These are phyloP conservation scores for Bothriochloa decipiens DNA, from an alignment of 176 grass and related monocot species.

Conservation along the genomic window DNA sequence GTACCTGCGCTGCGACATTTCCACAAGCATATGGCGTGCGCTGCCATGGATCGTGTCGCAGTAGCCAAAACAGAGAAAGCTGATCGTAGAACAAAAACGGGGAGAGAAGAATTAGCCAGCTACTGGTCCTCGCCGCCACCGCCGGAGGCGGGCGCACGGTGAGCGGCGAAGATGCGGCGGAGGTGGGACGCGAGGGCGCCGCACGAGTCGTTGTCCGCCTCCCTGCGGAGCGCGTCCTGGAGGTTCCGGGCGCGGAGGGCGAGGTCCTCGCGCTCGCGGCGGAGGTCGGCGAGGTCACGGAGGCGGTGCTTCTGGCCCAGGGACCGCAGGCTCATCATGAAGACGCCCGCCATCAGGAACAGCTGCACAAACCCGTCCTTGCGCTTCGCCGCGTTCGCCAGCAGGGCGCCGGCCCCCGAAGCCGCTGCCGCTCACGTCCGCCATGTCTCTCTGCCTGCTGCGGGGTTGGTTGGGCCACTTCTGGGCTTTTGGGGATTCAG, in stretches of 20 bases:
- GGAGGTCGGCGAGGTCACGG: slow-evolving; percentile 64
- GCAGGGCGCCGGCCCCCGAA: slow-evolving; percentile 28
- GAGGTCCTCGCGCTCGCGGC: slow-evolving; percentile 57
- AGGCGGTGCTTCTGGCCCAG: slow-evolving; percentile 87
- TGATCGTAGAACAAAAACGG: too few relatives aligned
- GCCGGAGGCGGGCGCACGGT: slow-evolving; percentile 20
- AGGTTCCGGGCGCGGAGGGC: slow-evolving; percentile 55
- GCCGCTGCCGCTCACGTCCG: slow-evolving; percentile 11
- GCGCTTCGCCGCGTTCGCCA: slow-evolving; percentile 73
- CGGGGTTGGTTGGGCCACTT: too few relatives aligned
- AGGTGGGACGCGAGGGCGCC: slow-evolving; percentile 68
- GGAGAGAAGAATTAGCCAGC: neutral
- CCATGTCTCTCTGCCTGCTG: slow-evolving; percentile 17
- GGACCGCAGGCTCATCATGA: slow-evolving; percentile 81
- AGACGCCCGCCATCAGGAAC: slow-evolving; percentile 73
- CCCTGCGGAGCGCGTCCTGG: slow-evolving; percentile 63
- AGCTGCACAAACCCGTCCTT: slow-evolving; percentile 85
- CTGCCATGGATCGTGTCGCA: too few relatives aligned
- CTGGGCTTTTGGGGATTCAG: too few relatives aligned
- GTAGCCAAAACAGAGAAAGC: too few relatives aligned
- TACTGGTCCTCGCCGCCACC: slow-evolving; percentile 19
- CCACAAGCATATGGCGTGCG: slow-evolving; percentile 41
- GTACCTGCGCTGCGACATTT: slow-evolving; percentile 33
- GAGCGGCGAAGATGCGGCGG: slow-evolving; percentile 63
- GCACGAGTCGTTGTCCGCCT: slow-evolving; percentile 66